A percentile compares a stretch with the other conserved stretches of the same genome.
Conservation (phyloP, 768 basidiomycete species). For the Mycena filopes region DNA sequence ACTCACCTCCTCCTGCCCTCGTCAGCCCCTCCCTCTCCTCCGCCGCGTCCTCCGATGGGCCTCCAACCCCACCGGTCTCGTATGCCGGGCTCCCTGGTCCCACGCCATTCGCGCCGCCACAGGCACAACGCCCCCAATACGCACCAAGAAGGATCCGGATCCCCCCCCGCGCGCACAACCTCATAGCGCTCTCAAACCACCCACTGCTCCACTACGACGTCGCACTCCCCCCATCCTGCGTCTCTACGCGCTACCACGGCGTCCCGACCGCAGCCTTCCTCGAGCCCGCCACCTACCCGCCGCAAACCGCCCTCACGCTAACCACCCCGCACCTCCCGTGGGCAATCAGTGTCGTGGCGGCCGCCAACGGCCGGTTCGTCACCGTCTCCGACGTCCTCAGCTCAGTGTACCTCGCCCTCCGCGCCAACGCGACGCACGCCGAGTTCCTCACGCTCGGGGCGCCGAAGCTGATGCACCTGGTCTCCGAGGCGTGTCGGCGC, state of each 20-base stretch:
- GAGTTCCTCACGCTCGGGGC: conserved; percentile 20
- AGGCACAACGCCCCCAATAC: not conserved
- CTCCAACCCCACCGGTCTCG: not conserved
- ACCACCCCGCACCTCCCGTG: conserved; percentile 18
- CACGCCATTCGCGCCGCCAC: conserved; percentile 1
- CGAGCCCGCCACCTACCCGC: conserved; percentile 22
- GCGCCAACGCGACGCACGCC: not conserved
- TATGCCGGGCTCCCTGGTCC: conserved; percentile 10
- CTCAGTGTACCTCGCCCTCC: conserved; percentile 5
- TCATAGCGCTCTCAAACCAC: conserved; percentile 1
- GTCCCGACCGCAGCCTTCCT: conserved; percentile 2
- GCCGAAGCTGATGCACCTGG: conserved; percentile 6
- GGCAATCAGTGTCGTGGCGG: conserved; percentile 9
- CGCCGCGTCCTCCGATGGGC: not conserved
- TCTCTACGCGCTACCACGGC: not conserved
- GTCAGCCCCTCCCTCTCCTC: conserved; percentile 11
- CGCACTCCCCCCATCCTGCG: conserved; percentile 3
- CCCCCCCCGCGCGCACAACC: conserved; percentile 16
- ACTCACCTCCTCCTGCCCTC: conserved; percentile 18
- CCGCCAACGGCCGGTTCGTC: conserved; percentile 10
- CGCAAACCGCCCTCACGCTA: conserved; percentile 2
- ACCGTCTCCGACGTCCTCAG: conserved; percentile 14
- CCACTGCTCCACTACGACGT: conserved; percentile 16
- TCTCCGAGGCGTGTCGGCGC: not conserved
- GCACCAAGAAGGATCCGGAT: not conserved